Percentiles rank a stretch among this genome's conserved stretches.
Conservation (phyloP, 495 filamentous ascomycete species). For the Rhypophila decipiens region DNA sequence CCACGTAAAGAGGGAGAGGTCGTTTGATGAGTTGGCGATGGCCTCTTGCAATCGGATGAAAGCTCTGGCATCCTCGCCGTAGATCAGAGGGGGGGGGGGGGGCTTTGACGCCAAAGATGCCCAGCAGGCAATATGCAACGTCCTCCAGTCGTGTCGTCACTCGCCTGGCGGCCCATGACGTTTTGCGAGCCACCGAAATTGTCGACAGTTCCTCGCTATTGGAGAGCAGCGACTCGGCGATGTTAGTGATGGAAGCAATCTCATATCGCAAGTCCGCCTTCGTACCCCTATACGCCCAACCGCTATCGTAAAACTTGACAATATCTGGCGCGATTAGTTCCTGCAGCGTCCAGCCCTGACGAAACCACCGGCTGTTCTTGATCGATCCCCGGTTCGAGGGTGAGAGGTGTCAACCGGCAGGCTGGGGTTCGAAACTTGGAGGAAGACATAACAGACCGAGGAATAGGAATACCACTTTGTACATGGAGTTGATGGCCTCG, state of each 20-base stretch:
- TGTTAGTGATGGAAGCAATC: neutral
- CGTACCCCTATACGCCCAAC: neutral
- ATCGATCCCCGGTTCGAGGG: neutral
- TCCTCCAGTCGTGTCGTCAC: slow-evolving; percentile 9
- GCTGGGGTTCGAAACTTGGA: neutral
- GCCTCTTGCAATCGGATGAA: neutral
- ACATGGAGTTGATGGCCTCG: slow-evolving; percentile 6
- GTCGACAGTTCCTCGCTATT: neutral
- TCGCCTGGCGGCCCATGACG: slow-evolving; percentile 13
- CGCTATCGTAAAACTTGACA: neutral
- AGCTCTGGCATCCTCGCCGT: neutral
- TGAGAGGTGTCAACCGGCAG: neutral
- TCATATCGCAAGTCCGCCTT: neutral
- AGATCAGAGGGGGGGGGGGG: slow-evolving; percentile 16
- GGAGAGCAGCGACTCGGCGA: neutral
- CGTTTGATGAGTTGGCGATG: neutral
- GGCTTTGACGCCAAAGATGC: slow-evolving; percentile 20
- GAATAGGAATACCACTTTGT: neutral
- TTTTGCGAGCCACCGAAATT: slow-evolving; percentile 3
- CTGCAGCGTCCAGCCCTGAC: neutral
- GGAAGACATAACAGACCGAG: neutral
- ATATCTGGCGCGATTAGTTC: neutral
- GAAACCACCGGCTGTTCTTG: neutral
- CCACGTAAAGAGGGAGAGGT: neutral
- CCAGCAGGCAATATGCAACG: slow-evolving; percentile 12